Evolutionary conservation across 106 monocot species (phyloP), one percentile per base, ranked within the genome.

Genomic region (Phalaenopsis aphrodite): DNA sequence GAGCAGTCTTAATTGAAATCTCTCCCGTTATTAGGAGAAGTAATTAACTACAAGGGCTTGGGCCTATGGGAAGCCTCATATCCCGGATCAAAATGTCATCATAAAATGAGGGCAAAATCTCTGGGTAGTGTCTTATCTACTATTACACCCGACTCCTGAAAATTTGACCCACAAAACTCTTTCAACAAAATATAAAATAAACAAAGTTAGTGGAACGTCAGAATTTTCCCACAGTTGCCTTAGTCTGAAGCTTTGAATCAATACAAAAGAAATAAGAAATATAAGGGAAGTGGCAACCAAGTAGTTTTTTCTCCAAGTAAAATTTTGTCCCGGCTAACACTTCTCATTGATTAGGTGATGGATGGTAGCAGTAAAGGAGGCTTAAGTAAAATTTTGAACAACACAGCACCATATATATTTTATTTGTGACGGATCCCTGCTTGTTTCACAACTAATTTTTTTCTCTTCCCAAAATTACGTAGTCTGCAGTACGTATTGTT

Each of bases 401-500:
- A 30, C 30, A 73, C 74, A 43, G 15, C 43, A 74, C 73, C 16
- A 19, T 74, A 19, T 74, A 16, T 69, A 38, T 38, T 39, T 18
- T 74, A 8, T 74, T 18, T 74, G 10, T 74, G 69, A 39, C 14
- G 3, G 69, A 4, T 36, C 15, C 36, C 61, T 61, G 21, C 6
- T 39, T 39, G 39, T 69, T 69, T 48, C 49, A 39, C 52, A 49
- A 3, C 19, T 76, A 49, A 75, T 21, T 76, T 46, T 16, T 36
- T 24, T 76, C 76, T 49, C 24, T 76, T 49, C 43, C 11, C 49
- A 76, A 10, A 77, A 19, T 86, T 36, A 11, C 86, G 75, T 72
- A 99, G 98, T 74, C 84, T 99, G 89, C 90, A 91, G 78, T 81
- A 91, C 65, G 86, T 89, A 8, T 87, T 99, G 80, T 84, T 99